Evolutionary conservation across 208 protist genomes (phyloP).

Genomic region (Naegleria lovaniensis): DNA sequence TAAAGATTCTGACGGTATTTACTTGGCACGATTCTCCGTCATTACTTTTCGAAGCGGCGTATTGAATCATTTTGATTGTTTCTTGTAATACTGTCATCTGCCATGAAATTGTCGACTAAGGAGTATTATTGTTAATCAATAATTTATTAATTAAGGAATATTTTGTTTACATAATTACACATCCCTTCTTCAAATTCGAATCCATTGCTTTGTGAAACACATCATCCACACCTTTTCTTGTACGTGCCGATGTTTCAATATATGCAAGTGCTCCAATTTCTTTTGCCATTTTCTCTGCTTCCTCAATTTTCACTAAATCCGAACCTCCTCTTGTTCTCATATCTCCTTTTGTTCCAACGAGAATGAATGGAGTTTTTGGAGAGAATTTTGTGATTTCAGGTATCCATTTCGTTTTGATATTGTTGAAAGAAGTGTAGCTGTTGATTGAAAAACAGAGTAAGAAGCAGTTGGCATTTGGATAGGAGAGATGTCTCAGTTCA

Average conservation of each 20-base stretch:
- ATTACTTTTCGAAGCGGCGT: too few species aligned
- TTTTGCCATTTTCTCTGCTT: slow-evolving; percentile 55
- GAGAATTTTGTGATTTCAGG: neutral
- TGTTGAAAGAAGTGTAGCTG: neutral
- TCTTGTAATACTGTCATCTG: too few species aligned
- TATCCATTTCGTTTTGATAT: neutral
- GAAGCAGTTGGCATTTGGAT: neutral
- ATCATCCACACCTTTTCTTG: slow-evolving; percentile 63
- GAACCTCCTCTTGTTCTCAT: neutral
- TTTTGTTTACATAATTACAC: neutral
- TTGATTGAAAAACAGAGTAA: neutral
- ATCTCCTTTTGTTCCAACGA: slow-evolving; percentile 23
- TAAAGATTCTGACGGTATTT: too few species aligned
- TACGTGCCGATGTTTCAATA: slow-evolving; percentile 80
- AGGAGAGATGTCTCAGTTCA: neutral
- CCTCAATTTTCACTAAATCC: slow-evolving; percentile 39
- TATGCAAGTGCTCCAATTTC: slow-evolving; percentile 71
- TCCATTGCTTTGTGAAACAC: slow-evolving; percentile 70
- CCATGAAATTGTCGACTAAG: too few species aligned
- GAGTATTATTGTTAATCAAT: too few species aligned
- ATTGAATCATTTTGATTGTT: too few species aligned
- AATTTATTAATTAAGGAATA: too few species aligned
- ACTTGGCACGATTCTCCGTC: too few species aligned
- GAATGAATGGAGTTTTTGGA: neutral
- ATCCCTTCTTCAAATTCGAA: slow-evolving; percentile 29